A percentile compares a stretch with the other conserved stretches of the same genome.
These are phyloP conservation scores for Logfia minima DNA, from an alignment of 129 eudicot species.

Conservation along the genomic window DNA sequence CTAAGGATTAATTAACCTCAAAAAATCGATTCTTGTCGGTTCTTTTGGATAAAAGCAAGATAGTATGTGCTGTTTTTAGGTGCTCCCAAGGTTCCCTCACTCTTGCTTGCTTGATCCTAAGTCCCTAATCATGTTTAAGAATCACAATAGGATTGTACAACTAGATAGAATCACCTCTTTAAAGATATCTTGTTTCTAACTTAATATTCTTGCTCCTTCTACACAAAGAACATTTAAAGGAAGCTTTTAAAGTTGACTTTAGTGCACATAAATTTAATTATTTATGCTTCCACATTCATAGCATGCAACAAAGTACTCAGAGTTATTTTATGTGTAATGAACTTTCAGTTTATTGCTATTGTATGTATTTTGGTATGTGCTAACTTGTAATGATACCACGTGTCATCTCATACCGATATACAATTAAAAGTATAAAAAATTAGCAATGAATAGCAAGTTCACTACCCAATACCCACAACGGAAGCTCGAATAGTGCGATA, in stretches of 20 bases:
- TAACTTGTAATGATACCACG: too few species aligned
- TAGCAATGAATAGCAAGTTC: too few species aligned
- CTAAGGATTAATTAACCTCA: constrained; percentile 18
- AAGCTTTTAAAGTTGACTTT: constrained; percentile 5
- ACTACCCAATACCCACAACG: too few species aligned
- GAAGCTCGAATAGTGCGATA: too few species aligned
- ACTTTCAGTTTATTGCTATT: too few species aligned
- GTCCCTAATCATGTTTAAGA: constrained; percentile 40
- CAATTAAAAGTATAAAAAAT: too few species aligned
- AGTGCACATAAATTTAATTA: too few species aligned
- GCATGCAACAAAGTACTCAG: too few species aligned
- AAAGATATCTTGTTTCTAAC: constrained; percentile 24
- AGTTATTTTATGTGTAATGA: too few species aligned
- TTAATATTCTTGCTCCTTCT: constrained; percentile 17
- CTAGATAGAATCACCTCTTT: constrained; percentile 40
- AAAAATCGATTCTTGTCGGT: constrained; percentile 31
- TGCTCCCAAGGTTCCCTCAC: constrained; percentile 33
- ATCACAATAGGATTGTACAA: constrained; percentile 40
- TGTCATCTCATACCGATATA: too few species aligned
- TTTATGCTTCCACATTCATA: too few species aligned
- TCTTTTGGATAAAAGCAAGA: constrained; percentile 29
- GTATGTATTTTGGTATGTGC: too few species aligned
- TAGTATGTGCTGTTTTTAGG: constrained; percentile 38
- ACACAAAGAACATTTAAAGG: neutral
- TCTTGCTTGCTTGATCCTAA: constrained; percentile 28